A percentile compares a stretch with the other conserved stretches of the same genome.
These are phyloP conservation scores for Cercospora sp. DNA, from an alignment of 2,329 filamentous ascomycete species.

Conservation along the genomic window DNA sequence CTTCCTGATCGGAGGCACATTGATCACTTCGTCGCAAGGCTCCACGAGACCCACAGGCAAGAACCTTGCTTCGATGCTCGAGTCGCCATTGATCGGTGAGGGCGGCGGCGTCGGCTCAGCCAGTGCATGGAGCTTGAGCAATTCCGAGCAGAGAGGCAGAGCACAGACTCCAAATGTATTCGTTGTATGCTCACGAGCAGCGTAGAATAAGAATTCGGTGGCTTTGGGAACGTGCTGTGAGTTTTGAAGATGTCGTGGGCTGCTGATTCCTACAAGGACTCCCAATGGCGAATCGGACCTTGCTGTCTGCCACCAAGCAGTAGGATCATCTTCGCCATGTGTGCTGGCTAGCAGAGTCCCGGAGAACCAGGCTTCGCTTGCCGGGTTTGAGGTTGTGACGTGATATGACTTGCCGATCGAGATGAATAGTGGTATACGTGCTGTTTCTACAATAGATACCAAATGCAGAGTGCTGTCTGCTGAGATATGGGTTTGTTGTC, in stretches of 20 bases:
- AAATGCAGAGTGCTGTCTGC: slow-evolving; percentile 19
- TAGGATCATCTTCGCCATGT: slow-evolving; percentile 1
- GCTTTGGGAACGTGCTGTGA: background rate
- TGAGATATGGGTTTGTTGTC: slow-evolving; percentile 9
- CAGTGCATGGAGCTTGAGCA: slow-evolving; percentile 31
- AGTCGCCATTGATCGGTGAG: slow-evolving; percentile 28
- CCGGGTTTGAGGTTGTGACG: slow-evolving; percentile 13
- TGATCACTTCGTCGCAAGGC: slow-evolving; percentile 22
- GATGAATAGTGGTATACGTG: slow-evolving; percentile 24
- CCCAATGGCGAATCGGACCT: slow-evolving; percentile 25
- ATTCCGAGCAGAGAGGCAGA: slow-evolving; percentile 47
- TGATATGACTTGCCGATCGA: slow-evolving; percentile 11
- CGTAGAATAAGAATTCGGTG: slow-evolving; percentile 49
- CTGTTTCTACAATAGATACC: slow-evolving; percentile 25
- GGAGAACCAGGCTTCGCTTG: slow-evolving; percentile 28
- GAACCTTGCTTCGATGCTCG: slow-evolving; percentile 28
- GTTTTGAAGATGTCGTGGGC: background rate
- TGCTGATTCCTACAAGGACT: slow-evolving; percentile 20
- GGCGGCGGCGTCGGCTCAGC: slow-evolving; percentile 27
- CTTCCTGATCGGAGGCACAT: slow-evolving; percentile 40
- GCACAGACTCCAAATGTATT: slow-evolving; percentile 38
- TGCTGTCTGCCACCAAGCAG: slow-evolving; percentile 26
- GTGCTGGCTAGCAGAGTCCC: slow-evolving; percentile 19
- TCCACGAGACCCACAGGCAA: slow-evolving; percentile 17
- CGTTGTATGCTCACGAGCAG: slow-evolving; percentile 33